These are phyloP conservation scores for Lentinus tigrinus DNA, from an alignment of 768 basidiomycete species.

Conservation along the genomic window DNA sequence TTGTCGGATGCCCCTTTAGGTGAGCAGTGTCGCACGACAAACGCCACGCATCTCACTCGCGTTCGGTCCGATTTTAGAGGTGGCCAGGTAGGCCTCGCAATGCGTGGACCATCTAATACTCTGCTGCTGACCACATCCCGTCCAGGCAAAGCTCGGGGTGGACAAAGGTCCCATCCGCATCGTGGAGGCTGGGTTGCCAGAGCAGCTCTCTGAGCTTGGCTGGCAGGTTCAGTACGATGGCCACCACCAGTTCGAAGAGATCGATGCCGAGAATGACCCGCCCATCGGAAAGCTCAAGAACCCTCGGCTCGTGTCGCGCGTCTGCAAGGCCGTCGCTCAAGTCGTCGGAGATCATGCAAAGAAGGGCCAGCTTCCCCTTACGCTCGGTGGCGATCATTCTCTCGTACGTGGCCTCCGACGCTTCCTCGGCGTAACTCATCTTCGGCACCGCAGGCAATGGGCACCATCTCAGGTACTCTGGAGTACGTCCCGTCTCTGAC, in stretches of 20 bases:
- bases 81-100: conserved; percentile 51
- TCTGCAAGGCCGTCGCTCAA: conserved; percentile 75
- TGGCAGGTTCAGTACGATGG: conserved; percentile 92
- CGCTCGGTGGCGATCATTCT: conserved; percentile 95
- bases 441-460: conserved; percentile 62
- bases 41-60: conserved; percentile 7
- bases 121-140: background rate
- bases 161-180: conserved; percentile 88
- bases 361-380: conserved; percentile 82
- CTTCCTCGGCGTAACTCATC: conserved; percentile 3
- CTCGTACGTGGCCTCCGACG: conserved; percentile 48
- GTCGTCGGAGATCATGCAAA: conserved; percentile 73
- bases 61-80: conserved; percentile 41
- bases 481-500: conserved; percentile 42
- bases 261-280: conserved; percentile 62
- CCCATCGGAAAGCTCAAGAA: conserved; percentile 90
- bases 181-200: conserved; percentile 80
- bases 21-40: conserved; percentile 34
- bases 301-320: conserved; percentile 81
- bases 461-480: conserved; percentile 89
- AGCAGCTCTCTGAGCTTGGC: conserved; percentile 74
- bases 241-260: conserved; percentile 84
- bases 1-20: conserved; percentile 97
- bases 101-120: background rate
- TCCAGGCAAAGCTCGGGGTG: conserved; percentile 73